These are phyloP conservation scores for Carallia pectinifolia DNA, from an alignment of 345 rosid genomes.

Conservation along the genomic window DNA sequence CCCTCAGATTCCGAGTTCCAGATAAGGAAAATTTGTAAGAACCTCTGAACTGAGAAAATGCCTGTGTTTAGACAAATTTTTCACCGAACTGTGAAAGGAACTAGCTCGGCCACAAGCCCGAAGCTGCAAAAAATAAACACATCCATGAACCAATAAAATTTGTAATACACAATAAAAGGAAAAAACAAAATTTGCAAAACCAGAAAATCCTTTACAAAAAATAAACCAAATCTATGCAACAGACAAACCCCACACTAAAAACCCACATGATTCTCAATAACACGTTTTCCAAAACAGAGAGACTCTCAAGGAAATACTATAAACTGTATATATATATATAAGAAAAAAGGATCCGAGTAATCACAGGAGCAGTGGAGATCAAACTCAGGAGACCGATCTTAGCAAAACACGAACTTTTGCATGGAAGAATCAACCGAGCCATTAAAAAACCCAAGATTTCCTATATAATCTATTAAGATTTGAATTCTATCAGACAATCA, in stretches of 20 bases:
- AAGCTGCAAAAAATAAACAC: slow-evolving; percentile 28
- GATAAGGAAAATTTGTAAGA: slow-evolving; percentile 14
- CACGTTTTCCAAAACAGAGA: too few species aligned
- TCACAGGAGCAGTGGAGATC: slow-evolving; percentile 81
- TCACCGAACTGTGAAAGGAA: slow-evolving; percentile 36
- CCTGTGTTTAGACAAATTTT: slow-evolving; percentile 39
- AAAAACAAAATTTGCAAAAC: neutral
- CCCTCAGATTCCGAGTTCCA: neutral
- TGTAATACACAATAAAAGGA: neutral
- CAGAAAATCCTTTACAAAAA: slow-evolving; percentile 4
- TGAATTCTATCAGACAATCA: neutral
- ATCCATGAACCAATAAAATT: neutral
- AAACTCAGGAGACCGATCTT: slow-evolving; percentile 67
- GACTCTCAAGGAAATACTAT: neutral
- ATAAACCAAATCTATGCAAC: neutral
- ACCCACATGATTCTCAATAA: too few species aligned
- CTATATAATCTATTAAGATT: slow-evolving; percentile 7
- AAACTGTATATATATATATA: neutral
- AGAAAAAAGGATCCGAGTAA: slow-evolving; percentile 31
- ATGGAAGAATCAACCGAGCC: slow-evolving; percentile 84
- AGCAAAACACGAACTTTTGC: slow-evolving; percentile 72
- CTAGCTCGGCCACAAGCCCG: slow-evolving; percentile 38
- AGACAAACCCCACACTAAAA: neutral
- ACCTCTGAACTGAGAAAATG: slow-evolving; percentile 57
- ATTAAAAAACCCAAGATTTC: slow-evolving; percentile 30